Evolutionary conservation across 2,329 filamentous ascomycete genomes (phyloP).

Genomic region (Sporothrix curviconia): DNA sequence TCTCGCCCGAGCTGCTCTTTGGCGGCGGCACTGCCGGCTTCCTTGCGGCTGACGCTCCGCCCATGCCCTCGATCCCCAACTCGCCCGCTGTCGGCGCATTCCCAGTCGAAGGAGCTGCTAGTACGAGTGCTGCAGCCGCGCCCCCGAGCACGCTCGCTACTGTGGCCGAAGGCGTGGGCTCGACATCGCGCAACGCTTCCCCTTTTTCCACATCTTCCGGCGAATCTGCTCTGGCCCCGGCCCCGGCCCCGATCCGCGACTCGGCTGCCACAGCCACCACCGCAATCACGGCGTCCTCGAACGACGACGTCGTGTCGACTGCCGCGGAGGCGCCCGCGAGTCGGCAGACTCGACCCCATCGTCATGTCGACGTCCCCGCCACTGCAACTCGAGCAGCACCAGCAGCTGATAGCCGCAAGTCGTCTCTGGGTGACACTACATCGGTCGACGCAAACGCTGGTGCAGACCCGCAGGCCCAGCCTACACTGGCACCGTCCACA

Average conservation of each 20-base stretch:
- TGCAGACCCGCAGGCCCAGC: neutral
- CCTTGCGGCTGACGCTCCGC: conserved; percentile 22
- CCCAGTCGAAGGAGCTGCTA: too few species aligned
- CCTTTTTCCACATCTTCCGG: conserved; percentile 8
- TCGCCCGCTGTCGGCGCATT: neutral
- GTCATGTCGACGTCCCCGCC: neutral
- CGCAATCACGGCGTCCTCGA: neutral
- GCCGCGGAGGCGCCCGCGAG: neutral
- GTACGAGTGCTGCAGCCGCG: neutral
- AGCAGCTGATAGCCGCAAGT: neutral
- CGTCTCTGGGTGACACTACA: too few species aligned
- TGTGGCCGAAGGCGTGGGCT: neutral
- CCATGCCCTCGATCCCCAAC: conserved; percentile 21
- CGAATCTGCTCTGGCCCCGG: neutral
- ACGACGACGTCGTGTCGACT: conserved; percentile 14
- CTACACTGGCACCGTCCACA: neutral
- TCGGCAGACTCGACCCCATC: neutral
- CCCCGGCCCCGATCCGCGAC: conserved; percentile 10
- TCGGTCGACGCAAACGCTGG: neutral
- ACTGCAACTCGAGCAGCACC: neutral
- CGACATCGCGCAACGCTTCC: conserved; percentile 1
- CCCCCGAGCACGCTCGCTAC: neutral
- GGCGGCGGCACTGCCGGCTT: conserved; percentile 23
- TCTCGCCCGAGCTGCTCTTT: conserved; percentile 53
- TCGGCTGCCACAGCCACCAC: conserved; percentile 12